phyloP scores from a whole-genome alignment of 2,329 filamentous ascomycete species.

The Clarireedia homoeocarpa region DNA sequence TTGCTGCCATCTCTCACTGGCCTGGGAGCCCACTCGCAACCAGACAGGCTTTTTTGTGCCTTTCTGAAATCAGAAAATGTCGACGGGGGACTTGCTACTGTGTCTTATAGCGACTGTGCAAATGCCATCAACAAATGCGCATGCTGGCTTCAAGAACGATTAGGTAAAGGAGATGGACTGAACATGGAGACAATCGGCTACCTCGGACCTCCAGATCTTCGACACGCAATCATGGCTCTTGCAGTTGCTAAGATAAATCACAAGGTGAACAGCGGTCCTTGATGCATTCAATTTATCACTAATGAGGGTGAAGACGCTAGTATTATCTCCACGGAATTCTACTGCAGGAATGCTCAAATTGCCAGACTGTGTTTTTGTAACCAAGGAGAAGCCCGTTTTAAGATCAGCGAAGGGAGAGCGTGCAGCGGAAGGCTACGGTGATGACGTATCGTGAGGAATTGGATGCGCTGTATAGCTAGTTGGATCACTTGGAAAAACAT shows the following conservation, averaged over 20 bases:
- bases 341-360: not conserved
- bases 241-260: not conserved
- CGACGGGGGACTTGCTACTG: not conserved
- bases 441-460: constrained; percentile 28
- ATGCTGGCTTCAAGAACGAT: not conserved
- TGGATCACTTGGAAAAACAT: too few species aligned
- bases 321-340: not conserved
- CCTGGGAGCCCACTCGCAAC: not conserved
- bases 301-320: not conserved
- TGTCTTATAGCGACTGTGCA: not conserved
- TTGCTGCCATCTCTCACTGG: not conserved
- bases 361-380: constrained; percentile 18
- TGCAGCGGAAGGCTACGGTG: constrained; percentile 29
- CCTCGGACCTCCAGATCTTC: not conserved
- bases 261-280: not conserved
- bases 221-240: not conserved
- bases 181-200: not conserved
- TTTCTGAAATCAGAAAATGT: not conserved
- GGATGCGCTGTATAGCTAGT: constrained; percentile 27
- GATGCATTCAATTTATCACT: not conserved
- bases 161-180: not conserved
- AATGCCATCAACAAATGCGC: not conserved
- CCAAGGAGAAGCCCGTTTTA: constrained; percentile 28
- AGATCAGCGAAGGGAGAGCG: constrained; percentile 33
- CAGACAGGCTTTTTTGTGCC: not conserved